Percentiles rank a stretch among this genome's conserved stretches.
phyloP scores from a whole-genome alignment of 306 rosid species.

The Medicago ruthenica region DNA sequence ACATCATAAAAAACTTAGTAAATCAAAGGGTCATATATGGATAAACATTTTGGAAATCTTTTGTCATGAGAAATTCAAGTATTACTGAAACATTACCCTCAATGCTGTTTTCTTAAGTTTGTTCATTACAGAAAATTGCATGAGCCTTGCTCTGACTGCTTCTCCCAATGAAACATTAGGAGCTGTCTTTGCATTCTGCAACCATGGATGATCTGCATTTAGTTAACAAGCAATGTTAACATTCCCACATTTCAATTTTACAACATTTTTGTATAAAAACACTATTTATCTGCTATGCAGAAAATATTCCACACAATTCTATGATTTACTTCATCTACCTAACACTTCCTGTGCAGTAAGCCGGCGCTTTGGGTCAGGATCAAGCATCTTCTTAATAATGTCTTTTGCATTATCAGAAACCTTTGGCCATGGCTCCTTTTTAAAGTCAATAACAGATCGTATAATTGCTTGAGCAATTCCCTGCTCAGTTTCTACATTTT shows the following conservation, averaged over 20 bases:
- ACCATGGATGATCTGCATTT: constrained; percentile 90
- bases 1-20: constrained; percentile 1
- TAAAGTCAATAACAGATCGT: constrained; percentile 86
- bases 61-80: constrained; percentile 26
- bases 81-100: constrained; percentile 64
- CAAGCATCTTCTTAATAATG: constrained; percentile 92
- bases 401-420: constrained; percentile 96
- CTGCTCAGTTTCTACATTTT: constrained; percentile 85
- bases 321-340: constrained; percentile 37
- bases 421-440: constrained; percentile 93
- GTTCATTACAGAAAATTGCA: constrained; percentile 96
- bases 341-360: constrained; percentile 87
- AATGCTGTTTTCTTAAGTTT: constrained; percentile 96
- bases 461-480: constrained; percentile 97
- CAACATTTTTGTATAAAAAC: neutral
- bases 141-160: constrained; percentile 85
- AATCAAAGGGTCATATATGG: constrained; percentile 1
- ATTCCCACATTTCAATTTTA: neutral
- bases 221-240: constrained; percentile 37
- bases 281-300: neutral
- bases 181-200: constrained; percentile 87
- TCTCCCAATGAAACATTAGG: constrained; percentile 92
- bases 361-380: constrained; percentile 79
- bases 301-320: constrained; percentile 13
- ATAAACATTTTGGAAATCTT: constrained; percentile 26